Conservation (phyloP, 495 filamentous ascomycete species). For the Endocarpon pusillum region DNA sequence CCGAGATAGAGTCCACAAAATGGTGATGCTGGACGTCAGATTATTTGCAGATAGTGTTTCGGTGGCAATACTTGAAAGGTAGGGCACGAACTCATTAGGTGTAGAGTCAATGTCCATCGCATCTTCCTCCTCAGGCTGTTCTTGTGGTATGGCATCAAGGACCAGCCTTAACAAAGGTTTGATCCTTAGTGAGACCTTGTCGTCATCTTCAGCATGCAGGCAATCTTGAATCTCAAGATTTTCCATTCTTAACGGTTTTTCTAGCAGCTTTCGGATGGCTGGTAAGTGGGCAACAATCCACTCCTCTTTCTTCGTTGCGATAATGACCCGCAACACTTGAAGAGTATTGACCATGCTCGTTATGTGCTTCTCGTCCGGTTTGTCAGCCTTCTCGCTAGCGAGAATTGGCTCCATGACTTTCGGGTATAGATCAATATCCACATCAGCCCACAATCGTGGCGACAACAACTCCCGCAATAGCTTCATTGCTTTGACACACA, state of each 20-base stretch:
- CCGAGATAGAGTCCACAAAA: slow-evolving; percentile 78
- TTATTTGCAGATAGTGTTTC: slow-evolving; percentile 63
- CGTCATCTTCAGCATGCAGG: slow-evolving; percentile 52
- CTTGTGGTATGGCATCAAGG: slow-evolving; percentile 78
- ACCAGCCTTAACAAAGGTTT: slow-evolving; percentile 60
- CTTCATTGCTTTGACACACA: slow-evolving; percentile 66
- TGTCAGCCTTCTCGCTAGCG: slow-evolving; percentile 47
- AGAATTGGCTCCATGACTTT: slow-evolving; percentile 76
- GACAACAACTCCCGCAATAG: slow-evolving; percentile 78
- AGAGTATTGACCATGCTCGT: slow-evolving; percentile 83
- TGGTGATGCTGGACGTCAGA: slow-evolving; percentile 73
- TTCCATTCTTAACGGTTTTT: slow-evolving; percentile 76
- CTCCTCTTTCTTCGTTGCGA: slow-evolving; percentile 70
- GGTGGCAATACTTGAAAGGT: slow-evolving; percentile 62
- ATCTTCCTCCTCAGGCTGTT: slow-evolving; percentile 72
- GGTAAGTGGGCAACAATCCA: slow-evolving; percentile 68
- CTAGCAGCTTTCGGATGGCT: slow-evolving; percentile 69
- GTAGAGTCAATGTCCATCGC: slow-evolving; percentile 66
- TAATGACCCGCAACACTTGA: slow-evolving; percentile 72
- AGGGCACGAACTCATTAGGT: slow-evolving; percentile 63
- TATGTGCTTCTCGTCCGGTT: slow-evolving; percentile 42
- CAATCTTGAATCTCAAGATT: slow-evolving; percentile 84
- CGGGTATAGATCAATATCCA: slow-evolving; percentile 80
- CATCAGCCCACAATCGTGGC: slow-evolving; percentile 76
- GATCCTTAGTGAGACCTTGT: slow-evolving; percentile 36